Evolutionary conservation across 352 stramenopile genomes (phyloP).

Genomic region (Globisporangium heterothallicum): DNA sequence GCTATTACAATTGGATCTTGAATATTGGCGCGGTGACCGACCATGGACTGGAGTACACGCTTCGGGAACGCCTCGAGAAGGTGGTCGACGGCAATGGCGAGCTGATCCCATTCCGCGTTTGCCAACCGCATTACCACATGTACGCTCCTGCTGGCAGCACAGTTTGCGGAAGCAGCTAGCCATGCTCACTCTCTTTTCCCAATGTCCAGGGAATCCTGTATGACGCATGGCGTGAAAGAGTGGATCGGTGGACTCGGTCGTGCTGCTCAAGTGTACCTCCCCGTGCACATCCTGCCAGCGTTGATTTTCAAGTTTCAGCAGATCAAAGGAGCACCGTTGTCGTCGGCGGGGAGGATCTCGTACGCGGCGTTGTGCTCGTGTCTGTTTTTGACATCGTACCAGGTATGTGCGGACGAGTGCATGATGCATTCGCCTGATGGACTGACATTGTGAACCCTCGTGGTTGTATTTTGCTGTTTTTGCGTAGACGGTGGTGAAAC

Average conservation of each 20-base stretch:
- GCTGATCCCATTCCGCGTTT: conserved; percentile 54
- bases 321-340: conserved; percentile 41
- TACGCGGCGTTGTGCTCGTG: conserved; percentile 73
- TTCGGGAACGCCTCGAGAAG: conserved; percentile 52
- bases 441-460: background rate
- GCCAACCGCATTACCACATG: conserved; percentile 85
- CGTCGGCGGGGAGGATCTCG: conserved; percentile 39
- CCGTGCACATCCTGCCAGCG: conserved; percentile 72
- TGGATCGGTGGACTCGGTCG: conserved; percentile 64
- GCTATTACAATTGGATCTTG: conserved; percentile 85
- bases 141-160: conserved; percentile 18
- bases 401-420: conserved; percentile 24
- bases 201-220: conserved; percentile 65
- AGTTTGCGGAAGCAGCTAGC: background rate
- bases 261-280: conserved; percentile 75
- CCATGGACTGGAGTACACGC: conserved; percentile 62
- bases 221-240: conserved; percentile 71
- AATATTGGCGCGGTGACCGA: conserved; percentile 66
- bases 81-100: conserved; percentile 33
- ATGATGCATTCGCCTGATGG: background rate
- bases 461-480: background rate
- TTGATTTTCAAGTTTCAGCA: conserved; percentile 73
- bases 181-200: background rate
- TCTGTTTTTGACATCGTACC: conserved; percentile 78
- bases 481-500: conserved; percentile 55